Conservation (phyloP, 169 alveolate genomes). For the Toxoplasma gondii region DNA sequence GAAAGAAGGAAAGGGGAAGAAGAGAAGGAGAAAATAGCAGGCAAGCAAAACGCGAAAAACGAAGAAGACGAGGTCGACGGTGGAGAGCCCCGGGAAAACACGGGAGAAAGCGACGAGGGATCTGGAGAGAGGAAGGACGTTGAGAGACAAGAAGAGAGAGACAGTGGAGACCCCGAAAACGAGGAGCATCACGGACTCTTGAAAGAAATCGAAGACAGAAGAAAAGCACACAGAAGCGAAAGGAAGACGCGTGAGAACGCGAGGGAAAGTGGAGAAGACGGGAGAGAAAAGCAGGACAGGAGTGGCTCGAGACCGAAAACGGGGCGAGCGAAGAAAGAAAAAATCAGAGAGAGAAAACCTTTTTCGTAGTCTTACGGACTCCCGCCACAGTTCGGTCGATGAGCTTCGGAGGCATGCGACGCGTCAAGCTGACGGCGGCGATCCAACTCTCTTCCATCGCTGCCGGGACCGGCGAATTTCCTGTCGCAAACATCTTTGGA, state of each 20-base stretch:
- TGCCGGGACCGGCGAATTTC: not conserved
- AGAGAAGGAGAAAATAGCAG: not conserved
- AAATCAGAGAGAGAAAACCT: no score
- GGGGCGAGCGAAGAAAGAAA: no score
- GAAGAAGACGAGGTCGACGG: not conserved
- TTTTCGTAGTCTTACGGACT: not conserved
- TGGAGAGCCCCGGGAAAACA: not conserved
- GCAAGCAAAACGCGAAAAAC: not conserved
- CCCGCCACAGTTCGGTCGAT: slow-evolving; percentile 29
- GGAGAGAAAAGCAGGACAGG: no score
- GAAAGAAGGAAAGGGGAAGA: not conserved
- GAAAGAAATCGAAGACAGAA: not conserved
- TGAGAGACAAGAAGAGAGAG: not conserved
- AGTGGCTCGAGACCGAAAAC: no score
- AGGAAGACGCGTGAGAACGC: no score
- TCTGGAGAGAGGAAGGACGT: not conserved
- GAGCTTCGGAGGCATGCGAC: slow-evolving; percentile 30
- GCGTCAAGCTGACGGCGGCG: slow-evolving; percentile 30
- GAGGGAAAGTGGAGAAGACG: no score
- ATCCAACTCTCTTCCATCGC: slow-evolving; percentile 5
- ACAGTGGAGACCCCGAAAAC: not conserved
- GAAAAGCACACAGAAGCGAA: not conserved
- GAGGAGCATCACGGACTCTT: not conserved
- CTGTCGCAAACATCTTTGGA: no score
- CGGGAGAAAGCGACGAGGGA: not conserved